A percentile compares a stretch with the other conserved stretches of the same genome.
Conservation (phyloP, 1,139 yeast genomes). For the Yamadazyma epiphylla region DNA sequence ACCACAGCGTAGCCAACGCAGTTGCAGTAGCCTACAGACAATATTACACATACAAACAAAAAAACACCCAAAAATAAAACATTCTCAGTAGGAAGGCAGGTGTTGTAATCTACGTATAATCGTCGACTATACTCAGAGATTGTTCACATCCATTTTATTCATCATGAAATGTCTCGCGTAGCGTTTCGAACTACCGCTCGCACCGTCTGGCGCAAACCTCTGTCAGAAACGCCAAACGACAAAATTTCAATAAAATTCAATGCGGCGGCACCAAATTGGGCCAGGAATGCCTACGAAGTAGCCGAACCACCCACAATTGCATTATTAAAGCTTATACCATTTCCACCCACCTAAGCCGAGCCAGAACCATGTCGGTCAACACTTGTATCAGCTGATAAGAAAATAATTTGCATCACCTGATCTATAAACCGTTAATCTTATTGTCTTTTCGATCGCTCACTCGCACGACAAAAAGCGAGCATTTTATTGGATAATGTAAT, state of each 20-base stretch:
- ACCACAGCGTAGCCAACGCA: too few species aligned
- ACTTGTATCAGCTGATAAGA: too few species aligned
- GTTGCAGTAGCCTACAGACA: not conserved
- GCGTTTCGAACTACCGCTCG: not conserved
- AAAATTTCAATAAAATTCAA: slow-evolving; percentile 7
- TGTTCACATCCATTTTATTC: slow-evolving; percentile 53
- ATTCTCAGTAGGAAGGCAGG: slow-evolving; percentile 52
- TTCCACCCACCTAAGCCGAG: too few species aligned
- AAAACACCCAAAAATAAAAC: slow-evolving; percentile 5
- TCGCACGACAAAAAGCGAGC: not conserved
- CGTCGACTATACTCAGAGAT: slow-evolving; percentile 49
- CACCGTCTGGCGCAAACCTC: slow-evolving; percentile 6
- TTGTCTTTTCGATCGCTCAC: too few species aligned
- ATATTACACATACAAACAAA: too few species aligned
- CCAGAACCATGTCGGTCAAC: too few species aligned
- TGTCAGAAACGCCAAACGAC: slow-evolving; percentile 5
- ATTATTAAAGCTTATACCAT: too few species aligned
- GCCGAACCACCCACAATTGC: too few species aligned
- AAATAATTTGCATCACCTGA: too few species aligned
- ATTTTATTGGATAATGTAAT: not conserved
- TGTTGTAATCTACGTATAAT: slow-evolving; percentile 41
- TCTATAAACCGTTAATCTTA: too few species aligned
- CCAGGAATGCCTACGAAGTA: too few species aligned
- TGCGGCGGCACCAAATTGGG: too few species aligned
- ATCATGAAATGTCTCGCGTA: slow-evolving; percentile 26